Percentiles rank a stretch among this genome's conserved stretches.
Conservation (phyloP, 768 basidiomycete species). For the Naganishia vaughanmartiniae region DNA sequence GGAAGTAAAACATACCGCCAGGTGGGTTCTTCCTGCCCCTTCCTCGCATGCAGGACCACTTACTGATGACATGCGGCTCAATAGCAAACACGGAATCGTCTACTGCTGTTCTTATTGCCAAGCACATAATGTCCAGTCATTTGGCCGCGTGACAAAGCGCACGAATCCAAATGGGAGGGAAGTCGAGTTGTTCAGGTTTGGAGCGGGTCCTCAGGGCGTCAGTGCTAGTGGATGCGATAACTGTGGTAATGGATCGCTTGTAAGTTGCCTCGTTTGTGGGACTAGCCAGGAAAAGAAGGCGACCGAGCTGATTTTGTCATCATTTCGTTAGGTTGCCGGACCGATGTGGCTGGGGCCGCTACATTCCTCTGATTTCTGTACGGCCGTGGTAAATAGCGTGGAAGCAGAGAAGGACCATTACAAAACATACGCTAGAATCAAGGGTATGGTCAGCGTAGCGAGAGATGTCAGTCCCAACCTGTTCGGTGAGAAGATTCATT, state of each 20-base stretch:
- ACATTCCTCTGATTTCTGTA: conserved; percentile 72
- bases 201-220: conserved; percentile 60
- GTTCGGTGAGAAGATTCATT: neutral
- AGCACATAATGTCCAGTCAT: conserved; percentile 73
- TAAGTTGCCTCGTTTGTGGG: conserved; percentile 53
- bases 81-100: conserved; percentile 78
- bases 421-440: conserved; percentile 78
- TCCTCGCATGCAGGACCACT: neutral
- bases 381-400: conserved; percentile 71
- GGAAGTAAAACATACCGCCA: conserved; percentile 77
- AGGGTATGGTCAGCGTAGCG: conserved; percentile 90
- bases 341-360: conserved; percentile 95
- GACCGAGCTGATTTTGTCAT: neutral
- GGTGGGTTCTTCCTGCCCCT: conserved; percentile 57
- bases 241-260: conserved; percentile 74
- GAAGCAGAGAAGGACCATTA: conserved; percentile 65
- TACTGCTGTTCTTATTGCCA: conserved; percentile 85
- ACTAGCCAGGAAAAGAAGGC: neutral
- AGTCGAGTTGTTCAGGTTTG: conserved; percentile 65
- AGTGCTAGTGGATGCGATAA: conserved; percentile 66
- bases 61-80: conserved; percentile 5
- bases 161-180: conserved; percentile 58
- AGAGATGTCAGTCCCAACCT: conserved; percentile 63
- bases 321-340: conserved; percentile 67
- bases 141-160: conserved; percentile 71